Percentiles rank a stretch among this genome's conserved stretches.
Evolutionary conservation across 2,329 filamentous ascomycete genomes (phyloP).

Genomic region (Gliomastix tumulicola): DNA sequence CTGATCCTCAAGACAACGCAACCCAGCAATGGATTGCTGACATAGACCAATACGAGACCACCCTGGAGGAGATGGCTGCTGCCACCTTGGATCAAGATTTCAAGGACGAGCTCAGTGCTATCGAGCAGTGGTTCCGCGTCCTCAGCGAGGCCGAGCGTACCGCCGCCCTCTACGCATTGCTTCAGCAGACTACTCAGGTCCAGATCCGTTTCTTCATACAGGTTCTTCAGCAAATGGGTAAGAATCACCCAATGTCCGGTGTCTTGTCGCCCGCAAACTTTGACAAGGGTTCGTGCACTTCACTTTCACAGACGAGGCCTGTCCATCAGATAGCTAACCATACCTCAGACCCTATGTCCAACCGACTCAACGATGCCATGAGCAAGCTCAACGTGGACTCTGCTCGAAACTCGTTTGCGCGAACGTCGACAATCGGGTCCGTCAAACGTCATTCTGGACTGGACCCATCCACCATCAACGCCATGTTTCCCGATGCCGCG

Average conservation of each 20-base stretch:
- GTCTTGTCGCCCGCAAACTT: slow-evolving; percentile 92
- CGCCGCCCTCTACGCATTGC: slow-evolving; percentile 85
- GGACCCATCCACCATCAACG: slow-evolving; percentile 88
- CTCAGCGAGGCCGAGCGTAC: slow-evolving; percentile 95
- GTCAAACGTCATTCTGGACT: slow-evolving; percentile 92
- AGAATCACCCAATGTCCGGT: slow-evolving; percentile 94
- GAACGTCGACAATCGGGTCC: slow-evolving; percentile 64
- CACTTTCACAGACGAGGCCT: not conserved
- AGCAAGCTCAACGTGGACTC: slow-evolving; percentile 85
- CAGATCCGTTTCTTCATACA: slow-evolving; percentile 99
- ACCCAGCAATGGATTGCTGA: slow-evolving; percentile 98
- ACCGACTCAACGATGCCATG: slow-evolving; percentile 93
- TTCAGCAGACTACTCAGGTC: slow-evolving; percentile 98
- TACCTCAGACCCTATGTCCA: slow-evolving; percentile 83
- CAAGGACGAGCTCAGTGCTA: slow-evolving; percentile 97
- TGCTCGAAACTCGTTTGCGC: slow-evolving; percentile 77
- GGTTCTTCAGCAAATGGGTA: slow-evolving; percentile 97
- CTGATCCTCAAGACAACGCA: slow-evolving; percentile 83
- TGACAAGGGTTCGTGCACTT: slow-evolving; percentile 88
- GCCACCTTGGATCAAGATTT: slow-evolving; percentile 99
- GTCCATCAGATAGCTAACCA: slow-evolving; percentile 8
- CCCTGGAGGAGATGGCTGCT: slow-evolving; percentile 96
- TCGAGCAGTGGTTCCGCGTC: slow-evolving; percentile 99
- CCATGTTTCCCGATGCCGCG: slow-evolving; percentile 98
- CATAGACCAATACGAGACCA: slow-evolving; percentile 98